Percentiles rank a stretch among this genome's conserved stretches.
phyloP scores from a whole-genome alignment of 345 rosid species.

The Hypericum androsaemum region DNA sequence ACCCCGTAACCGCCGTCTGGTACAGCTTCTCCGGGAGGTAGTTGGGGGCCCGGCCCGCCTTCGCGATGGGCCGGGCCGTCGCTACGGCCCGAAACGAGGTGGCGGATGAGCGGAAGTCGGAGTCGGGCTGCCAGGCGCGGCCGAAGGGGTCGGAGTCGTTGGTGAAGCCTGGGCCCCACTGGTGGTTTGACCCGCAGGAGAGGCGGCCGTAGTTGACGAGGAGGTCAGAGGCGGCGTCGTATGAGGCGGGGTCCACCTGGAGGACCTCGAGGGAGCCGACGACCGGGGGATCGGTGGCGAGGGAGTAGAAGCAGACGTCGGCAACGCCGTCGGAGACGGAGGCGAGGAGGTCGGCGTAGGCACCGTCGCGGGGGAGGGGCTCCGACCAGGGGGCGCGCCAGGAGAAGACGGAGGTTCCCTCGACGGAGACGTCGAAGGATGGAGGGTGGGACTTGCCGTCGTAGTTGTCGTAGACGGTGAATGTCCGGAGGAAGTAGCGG shows the following conservation, averaged over 20 bases:
- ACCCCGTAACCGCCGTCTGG: conserved; percentile 56
- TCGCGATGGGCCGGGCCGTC: conserved; percentile 36
- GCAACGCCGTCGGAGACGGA: conserved; percentile 68
- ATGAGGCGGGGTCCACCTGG: conserved; percentile 65
- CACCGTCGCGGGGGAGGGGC: conserved; percentile 54
- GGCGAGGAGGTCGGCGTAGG: conserved; percentile 88
- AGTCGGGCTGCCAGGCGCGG: conserved; percentile 85
- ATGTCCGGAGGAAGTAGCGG: conserved; percentile 81
- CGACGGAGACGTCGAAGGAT: conserved; percentile 77
- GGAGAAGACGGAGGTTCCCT: conserved; percentile 81
- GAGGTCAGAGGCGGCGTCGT: conserved; percentile 36
- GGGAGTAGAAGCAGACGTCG: conserved; percentile 81
- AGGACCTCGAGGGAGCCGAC: conserved; percentile 66
- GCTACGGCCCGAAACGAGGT: conserved; percentile 28
- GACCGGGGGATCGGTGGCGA: conserved; percentile 93
- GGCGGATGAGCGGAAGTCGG: conserved; percentile 20
- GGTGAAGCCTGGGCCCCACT: conserved; percentile 93
- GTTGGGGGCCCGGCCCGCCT: conserved; percentile 55
- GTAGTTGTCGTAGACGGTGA: conserved; percentile 94
- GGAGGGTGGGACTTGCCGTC: conserved; percentile 88
- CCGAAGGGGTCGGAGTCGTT: conserved; percentile 72
- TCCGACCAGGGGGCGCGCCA: conserved; percentile 90
- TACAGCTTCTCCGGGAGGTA: conserved; percentile 89
- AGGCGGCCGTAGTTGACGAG: conserved; percentile 85
- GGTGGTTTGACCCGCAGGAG: conserved; percentile 46